Conservation (phyloP, 2,329 filamentous ascomycete genomes). For the Penicillium sp. region DNA sequence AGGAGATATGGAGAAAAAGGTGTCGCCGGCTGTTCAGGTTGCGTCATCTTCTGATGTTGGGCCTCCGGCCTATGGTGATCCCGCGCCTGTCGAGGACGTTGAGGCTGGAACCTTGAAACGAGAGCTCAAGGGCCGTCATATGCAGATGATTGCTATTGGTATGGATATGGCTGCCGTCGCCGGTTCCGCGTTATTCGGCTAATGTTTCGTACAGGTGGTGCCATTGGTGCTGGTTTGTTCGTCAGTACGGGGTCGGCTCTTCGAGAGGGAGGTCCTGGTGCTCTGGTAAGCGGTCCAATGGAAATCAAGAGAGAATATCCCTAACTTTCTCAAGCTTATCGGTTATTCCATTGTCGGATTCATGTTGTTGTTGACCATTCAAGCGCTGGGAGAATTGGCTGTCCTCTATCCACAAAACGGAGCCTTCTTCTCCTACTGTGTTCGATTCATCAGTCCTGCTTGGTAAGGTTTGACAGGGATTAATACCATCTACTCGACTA, state of each 20-base stretch:
- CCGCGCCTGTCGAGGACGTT: not conserved
- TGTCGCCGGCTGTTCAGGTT: constrained; percentile 4
- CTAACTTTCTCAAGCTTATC: constrained; percentile 22
- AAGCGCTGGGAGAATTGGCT: constrained; percentile 61
- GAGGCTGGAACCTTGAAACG: constrained; percentile 27
- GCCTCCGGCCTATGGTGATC: not conserved
- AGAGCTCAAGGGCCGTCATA: constrained; percentile 33
- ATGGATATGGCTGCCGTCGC: constrained; percentile 3
- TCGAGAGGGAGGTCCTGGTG: constrained; percentile 37
- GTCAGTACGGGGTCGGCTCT: constrained; percentile 41
- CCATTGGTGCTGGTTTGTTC: constrained; percentile 45
- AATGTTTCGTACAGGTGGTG: constrained; percentile 23
- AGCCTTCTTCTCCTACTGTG: constrained; percentile 62
- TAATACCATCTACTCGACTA: not conserved
- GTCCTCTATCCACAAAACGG: constrained; percentile 64
- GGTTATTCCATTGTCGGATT: constrained; percentile 55
- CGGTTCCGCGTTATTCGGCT: not conserved
- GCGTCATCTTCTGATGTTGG: not conserved
- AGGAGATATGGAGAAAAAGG: constrained; percentile 18
- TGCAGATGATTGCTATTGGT: constrained; percentile 45
- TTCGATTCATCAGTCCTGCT: constrained; percentile 61
- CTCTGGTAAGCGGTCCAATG: constrained; percentile 20
- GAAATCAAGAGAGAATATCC: not conserved
- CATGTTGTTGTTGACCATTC: constrained; percentile 60
- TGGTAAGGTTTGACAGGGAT: constrained; percentile 36